These are phyloP conservation scores for Funneliformis mosseae DNA, from an alignment of 192 early-diverging fungal species.

Conservation along the genomic window DNA sequence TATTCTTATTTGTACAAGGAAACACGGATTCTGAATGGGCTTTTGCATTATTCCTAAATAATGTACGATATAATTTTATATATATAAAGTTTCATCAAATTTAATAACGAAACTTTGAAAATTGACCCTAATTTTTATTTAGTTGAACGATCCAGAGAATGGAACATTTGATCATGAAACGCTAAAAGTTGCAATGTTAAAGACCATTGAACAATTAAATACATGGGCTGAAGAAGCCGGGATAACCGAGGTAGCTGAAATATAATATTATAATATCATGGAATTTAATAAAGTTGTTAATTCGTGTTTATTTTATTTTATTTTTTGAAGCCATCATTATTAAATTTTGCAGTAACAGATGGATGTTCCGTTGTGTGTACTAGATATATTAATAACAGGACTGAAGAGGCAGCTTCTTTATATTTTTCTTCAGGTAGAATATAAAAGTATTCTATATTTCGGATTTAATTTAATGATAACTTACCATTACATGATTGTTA, in stretches of 20 bases:
- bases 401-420: constrained; percentile 70
- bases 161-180: constrained; percentile 59
- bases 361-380: constrained; percentile 76
- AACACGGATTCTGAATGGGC: constrained; percentile 83
- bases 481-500: background rate
- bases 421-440: constrained; percentile 69
- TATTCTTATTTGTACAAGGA: constrained; percentile 72
- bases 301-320: background rate
- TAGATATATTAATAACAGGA: constrained; percentile 68
- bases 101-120: background rate
- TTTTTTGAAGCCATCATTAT: constrained; percentile 49
- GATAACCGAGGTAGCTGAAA: constrained; percentile 48
- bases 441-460: background rate
- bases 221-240: constrained; percentile 66
- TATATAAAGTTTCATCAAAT: background rate
- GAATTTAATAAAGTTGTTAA: background rate
- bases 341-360: constrained; percentile 86
- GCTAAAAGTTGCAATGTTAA: constrained; percentile 71
- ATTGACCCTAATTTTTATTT: constrained; percentile 10
- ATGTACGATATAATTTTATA: constrained; percentile 56
- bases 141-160: constrained; percentile 41
- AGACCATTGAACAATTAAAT: constrained; percentile 76
- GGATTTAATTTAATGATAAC: background rate
- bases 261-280: background rate
- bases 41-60: constrained; percentile 77